A percentile compares a stretch with the other conserved stretches of the same genome.
phyloP scores from a whole-genome alignment of 192 early-diverging fungal genomes.

The Backusella circina region DNA sequence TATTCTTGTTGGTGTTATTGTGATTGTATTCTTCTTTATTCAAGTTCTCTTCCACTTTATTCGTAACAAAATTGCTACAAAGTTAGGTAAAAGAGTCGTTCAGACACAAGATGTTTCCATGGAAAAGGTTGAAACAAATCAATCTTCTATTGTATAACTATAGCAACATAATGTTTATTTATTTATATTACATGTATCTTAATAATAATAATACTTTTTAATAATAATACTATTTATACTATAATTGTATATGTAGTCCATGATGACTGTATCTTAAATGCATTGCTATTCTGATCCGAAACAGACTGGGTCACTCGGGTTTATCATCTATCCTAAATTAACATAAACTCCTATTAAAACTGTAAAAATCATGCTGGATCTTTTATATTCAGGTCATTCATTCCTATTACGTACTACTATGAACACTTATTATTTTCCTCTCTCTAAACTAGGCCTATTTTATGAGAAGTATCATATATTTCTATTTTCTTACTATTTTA shows the following conservation, averaged over 20 bases:
- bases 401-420: too few species aligned
- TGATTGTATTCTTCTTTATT: constrained; percentile 24
- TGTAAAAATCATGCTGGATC: too few species aligned
- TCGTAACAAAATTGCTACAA: constrained; percentile 24
- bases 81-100: neutral
- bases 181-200: neutral
- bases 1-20: constrained; percentile 17
- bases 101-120: neutral
- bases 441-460: too few species aligned
- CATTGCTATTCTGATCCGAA: neutral
- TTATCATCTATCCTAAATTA: too few species aligned
- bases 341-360: too few species aligned
- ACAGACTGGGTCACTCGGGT: neutral
- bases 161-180: neutral
- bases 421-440: too few species aligned
- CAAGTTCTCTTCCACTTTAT: constrained; percentile 20
- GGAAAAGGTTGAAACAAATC: neutral
- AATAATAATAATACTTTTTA: neutral
- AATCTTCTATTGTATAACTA: neutral
- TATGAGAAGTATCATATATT: too few species aligned
- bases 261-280: too few species aligned
- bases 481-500: neutral
- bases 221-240: neutral
- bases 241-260: too few species aligned
- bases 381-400: too few species aligned